Conservation (phyloP, 495 filamentous ascomycete genomes). For the Penicillium bovifimosum region DNA sequence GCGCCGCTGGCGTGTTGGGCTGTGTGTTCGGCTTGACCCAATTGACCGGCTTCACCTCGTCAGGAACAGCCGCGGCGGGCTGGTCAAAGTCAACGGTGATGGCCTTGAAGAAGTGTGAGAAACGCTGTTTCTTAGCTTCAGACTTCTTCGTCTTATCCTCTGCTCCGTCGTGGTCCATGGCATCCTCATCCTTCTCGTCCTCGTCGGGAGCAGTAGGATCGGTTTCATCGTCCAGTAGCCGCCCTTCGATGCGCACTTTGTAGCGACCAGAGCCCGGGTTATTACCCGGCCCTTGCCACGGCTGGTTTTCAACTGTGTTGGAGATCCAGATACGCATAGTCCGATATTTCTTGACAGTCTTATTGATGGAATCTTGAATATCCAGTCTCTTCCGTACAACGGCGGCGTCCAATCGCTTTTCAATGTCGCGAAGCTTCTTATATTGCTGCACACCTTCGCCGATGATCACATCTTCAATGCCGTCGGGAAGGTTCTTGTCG, state of each 20-base stretch:
- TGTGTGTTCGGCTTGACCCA: conserved; percentile 67
- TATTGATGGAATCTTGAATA: conserved; percentile 75
- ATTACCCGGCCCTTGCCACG: conserved; percentile 63
- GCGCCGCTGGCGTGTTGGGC: conserved; percentile 41
- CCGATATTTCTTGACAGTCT: conserved; percentile 73
- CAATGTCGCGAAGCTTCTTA: conserved; percentile 73
- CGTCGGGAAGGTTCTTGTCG: conserved; percentile 90
- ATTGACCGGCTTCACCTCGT: conserved; percentile 57
- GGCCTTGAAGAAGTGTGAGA: conserved; percentile 94
- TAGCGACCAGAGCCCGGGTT: conserved; percentile 57
- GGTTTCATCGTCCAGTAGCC: conserved; percentile 72
- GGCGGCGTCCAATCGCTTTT: conserved; percentile 86
- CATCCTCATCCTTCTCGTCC: conserved; percentile 54
- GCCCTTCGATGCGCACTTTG: conserved; percentile 87
- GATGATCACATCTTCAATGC: conserved; percentile 70
- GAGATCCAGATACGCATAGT: conserved; percentile 92
- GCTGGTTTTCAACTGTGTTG: conserved; percentile 91
- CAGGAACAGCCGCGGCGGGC: conserved; percentile 37
- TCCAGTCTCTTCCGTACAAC: conserved; percentile 93
- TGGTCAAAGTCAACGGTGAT: conserved; percentile 85
- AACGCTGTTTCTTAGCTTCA: conserved; percentile 47
- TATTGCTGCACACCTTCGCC: conserved; percentile 82
- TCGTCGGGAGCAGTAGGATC: conserved; percentile 42
- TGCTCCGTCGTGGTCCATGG: conserved; percentile 56
- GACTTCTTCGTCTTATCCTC: conserved; percentile 34